phyloP scores from a whole-genome alignment of 768 basidiomycete genomes.

The Roridomyces roridus region DNA sequence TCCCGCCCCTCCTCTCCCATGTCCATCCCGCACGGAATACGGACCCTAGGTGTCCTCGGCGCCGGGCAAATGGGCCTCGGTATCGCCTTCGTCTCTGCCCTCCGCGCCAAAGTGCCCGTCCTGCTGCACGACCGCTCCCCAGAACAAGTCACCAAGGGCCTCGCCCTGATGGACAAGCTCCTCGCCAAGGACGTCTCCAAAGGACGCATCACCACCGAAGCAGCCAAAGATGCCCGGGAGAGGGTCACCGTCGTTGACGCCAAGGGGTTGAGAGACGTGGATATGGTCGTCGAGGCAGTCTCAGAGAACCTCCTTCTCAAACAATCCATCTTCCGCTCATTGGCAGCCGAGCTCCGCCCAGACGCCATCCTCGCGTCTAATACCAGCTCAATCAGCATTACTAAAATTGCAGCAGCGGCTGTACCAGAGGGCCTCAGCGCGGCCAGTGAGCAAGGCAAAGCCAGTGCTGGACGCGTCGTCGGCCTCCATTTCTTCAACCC shows the following conservation, averaged over 20 bases:
- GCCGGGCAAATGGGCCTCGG: conserved; percentile 93
- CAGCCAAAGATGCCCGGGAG: conserved; percentile 76
- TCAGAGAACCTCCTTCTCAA: conserved; percentile 86
- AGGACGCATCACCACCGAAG: conserved; percentile 69
- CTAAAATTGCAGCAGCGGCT: conserved; percentile 88
- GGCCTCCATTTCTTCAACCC: conserved; percentile 97
- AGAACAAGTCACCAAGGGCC: conserved; percentile 75
- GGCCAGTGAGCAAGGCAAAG: conserved; percentile 67
- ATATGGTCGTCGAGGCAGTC: conserved; percentile 94
- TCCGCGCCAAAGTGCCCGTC: conserved; percentile 86
- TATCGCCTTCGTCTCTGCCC: conserved; percentile 86
- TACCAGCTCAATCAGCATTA: conserved; percentile 93
- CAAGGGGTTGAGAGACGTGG: conserved; percentile 73
- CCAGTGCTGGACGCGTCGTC: conserved; percentile 77
- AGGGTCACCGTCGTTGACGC: conserved; percentile 70
- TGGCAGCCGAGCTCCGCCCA: conserved; percentile 72
- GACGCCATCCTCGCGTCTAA: conserved; percentile 88
- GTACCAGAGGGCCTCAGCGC: conserved; percentile 62
- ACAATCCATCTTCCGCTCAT: conserved; percentile 71
- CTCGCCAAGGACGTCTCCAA: conserved; percentile 91
- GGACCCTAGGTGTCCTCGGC: conserved; percentile 77
- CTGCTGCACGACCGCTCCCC: conserved; percentile 82
- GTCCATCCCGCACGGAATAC: conserved; percentile 75
- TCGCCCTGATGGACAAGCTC: conserved; percentile 78
- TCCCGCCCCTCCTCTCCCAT: conserved; percentile 32